phyloP scores from a whole-genome alignment of 495 filamentous ascomycete genomes.

The Pyronema domesticum region DNA sequence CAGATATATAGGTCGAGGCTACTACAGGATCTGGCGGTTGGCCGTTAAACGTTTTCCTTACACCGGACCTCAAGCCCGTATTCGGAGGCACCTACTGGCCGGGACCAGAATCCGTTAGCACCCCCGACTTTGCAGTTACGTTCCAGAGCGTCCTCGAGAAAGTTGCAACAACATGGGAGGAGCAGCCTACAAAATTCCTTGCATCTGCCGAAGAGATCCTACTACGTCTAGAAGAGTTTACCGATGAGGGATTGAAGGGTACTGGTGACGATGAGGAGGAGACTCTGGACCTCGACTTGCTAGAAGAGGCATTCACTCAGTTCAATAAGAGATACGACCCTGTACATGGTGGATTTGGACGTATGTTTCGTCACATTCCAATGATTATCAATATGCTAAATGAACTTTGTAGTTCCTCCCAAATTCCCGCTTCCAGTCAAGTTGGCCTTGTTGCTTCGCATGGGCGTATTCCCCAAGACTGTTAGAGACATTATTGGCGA shows the following conservation, averaged over 20 bases:
- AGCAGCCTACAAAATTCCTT: constrained; percentile 62
- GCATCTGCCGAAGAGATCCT: constrained; percentile 69
- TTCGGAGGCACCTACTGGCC: constrained; percentile 98
- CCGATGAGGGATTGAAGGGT: constrained; percentile 29
- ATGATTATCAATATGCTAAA: neutral
- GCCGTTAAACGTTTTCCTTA: constrained; percentile 93
- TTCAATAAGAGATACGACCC: constrained; percentile 64
- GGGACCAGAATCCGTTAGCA: constrained; percentile 43
- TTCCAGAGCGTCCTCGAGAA: constrained; percentile 74
- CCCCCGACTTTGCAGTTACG: constrained; percentile 38
- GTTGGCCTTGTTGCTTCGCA: constrained; percentile 61
- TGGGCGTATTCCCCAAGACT: constrained; percentile 50
- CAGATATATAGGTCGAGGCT: constrained; percentile 40
- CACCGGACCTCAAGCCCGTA: constrained; percentile 77
- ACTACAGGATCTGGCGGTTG: constrained; percentile 80
- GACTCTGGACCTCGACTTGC: constrained; percentile 66
- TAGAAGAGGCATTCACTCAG: constrained; percentile 76
- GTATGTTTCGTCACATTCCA: constrained; percentile 6
- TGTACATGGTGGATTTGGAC: constrained; percentile 60
- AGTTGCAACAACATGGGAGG: constrained; percentile 62
- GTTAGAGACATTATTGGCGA: constrained; percentile 75
- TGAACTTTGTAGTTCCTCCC: constrained; percentile 34
- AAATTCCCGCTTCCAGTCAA: constrained; percentile 89
- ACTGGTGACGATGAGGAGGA: constrained; percentile 39
- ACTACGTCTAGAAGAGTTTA: constrained; percentile 63